Base-by-base conservation (phyloP, 805 yeast genomes). In the Ogataea paradorogensis region DNA sequence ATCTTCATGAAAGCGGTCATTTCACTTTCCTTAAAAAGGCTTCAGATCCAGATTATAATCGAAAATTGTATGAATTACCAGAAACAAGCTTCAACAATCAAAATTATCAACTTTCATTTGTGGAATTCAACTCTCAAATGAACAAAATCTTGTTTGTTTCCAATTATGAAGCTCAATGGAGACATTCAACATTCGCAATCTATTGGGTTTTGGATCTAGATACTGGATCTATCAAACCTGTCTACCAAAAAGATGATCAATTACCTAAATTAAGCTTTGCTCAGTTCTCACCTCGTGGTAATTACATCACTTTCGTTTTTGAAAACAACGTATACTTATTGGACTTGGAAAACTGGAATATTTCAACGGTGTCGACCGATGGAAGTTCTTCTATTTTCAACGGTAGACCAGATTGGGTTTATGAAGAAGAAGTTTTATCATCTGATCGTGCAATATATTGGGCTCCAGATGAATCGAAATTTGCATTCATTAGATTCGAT, bases 341-440 rank as follows among this genome's bases (percentile, higher is more conserved):
- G 51, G 59, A 71, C 20, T 34, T 42, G 21, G 22, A 21, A 34
- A 48, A 76, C 0, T 15, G 33, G 5, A 33, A 51, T 9, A 43
- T 58, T 4, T 53, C 45, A 0, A 68, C 62, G 41, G 56, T 78
- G 8, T 74, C 83, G 1, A 43, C 46, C 4, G 83, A 76, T 55
- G 90, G 89, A 0, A 63, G 71, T 9, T 53, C 46, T 0, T 61
- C 70, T 13, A 63, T 83, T 4, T 69, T 73, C 45, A 80, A 84
- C 50, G 95, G 87, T 5, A 80, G 71, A 46, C 80, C 90, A 0
- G 93, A 84, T 53, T 85, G 95, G 93, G 81, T 84, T 1, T 84
- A 84, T 58, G 95, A 85, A 57, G 95, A 85, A 54, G 95, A 85
- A 52, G 85, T 85, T 1, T 61, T 80, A 9, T 71, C 71, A 0